Conservation (phyloP, 768 basidiomycete genomes). For the Rickenella mellea region DNA sequence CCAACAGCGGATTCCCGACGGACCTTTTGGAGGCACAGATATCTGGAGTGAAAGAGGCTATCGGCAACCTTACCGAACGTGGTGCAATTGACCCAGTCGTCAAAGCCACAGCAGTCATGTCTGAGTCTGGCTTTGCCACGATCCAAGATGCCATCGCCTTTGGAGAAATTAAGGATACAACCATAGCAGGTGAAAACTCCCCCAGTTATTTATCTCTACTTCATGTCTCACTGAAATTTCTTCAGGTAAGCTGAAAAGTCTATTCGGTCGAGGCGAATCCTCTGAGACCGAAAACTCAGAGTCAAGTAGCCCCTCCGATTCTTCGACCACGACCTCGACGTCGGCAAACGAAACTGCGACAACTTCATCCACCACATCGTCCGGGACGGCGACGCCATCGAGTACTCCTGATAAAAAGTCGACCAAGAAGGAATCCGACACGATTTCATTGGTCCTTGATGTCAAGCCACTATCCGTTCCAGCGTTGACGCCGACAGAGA, state of each 20-base stretch:
- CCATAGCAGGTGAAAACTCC: conserved; percentile 47
- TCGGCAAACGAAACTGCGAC: conserved; percentile 21
- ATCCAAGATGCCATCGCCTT: conserved; percentile 71
- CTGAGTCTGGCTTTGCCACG: conserved; percentile 80
- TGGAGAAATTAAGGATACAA: conserved; percentile 77
- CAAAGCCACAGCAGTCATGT: conserved; percentile 75
- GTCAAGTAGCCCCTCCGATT: conserved; percentile 27
- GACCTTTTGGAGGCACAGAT: conserved; percentile 70
- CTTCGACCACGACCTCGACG: conserved; percentile 22
- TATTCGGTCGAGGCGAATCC: conserved; percentile 62
- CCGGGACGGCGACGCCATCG: conserved; percentile 1
- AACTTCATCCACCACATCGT: neutral
- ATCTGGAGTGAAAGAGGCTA: conserved; percentile 61
- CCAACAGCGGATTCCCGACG: conserved; percentile 57
- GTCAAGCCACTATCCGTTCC: conserved; percentile 55
- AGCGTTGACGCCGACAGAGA: conserved; percentile 72
- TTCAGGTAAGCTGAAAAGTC: conserved; percentile 74
- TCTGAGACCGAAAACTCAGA: conserved; percentile 25
- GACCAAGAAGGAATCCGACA: conserved; percentile 39
- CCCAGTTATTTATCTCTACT: neutral
- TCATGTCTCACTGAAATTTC: conserved; percentile 3
- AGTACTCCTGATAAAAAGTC: conserved; percentile 11
- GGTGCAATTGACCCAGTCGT: conserved; percentile 77
- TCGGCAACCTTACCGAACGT: conserved; percentile 75
- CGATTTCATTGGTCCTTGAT: conserved; percentile 58